Conservation (phyloP, 208 protist genomes). For the Blechomonas ayalai region DNA sequence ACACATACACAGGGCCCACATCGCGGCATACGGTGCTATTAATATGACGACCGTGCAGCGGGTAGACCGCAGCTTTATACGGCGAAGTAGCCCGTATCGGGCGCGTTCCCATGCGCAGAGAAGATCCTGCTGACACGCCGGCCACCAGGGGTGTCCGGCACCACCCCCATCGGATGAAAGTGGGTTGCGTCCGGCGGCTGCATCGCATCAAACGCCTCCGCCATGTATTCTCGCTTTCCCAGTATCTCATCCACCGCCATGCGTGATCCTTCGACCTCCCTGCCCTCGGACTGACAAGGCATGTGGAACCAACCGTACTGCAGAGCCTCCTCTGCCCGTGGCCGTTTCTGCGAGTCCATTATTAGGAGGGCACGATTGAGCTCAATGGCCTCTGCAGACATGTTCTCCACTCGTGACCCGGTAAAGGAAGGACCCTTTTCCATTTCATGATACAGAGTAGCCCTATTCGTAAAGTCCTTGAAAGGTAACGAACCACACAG, state of each 20-base stretch:
- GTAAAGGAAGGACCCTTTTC: constrained; percentile 48
- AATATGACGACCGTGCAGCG: too few species aligned
- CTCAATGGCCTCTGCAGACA: constrained; percentile 43
- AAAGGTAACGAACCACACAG: constrained; percentile 72
- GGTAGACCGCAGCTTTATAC: too few species aligned
- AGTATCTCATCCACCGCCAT: constrained; percentile 28
- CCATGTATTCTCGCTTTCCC: constrained; percentile 42
- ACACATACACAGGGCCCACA: too few species aligned
- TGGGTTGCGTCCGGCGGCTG: constrained; percentile 22
- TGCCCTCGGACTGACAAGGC: neutral
- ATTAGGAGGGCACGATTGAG: constrained; percentile 37
- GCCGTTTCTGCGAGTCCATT: constrained; percentile 39
- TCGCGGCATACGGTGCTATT: too few species aligned
- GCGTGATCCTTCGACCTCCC: neutral
- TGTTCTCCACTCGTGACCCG: constrained; percentile 42
- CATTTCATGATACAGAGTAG: constrained; percentile 60
- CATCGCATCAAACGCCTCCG: constrained; percentile 59
- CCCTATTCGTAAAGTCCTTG: constrained; percentile 51
- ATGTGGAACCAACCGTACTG: constrained; percentile 50
- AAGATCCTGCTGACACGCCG: constrained; percentile 18
- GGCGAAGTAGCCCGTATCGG: too few species aligned
- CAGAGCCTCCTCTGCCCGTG: constrained; percentile 42
- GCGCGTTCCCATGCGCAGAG: too few species aligned
- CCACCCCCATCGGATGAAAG: constrained; percentile 4
- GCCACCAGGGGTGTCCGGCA: constrained; percentile 2